Percentiles rank a stretch among this genome's conserved stretches.
Evolutionary conservation across 805 yeast genomes (phyloP).

Genomic region (Wickerhamiella parazyma): DNA sequence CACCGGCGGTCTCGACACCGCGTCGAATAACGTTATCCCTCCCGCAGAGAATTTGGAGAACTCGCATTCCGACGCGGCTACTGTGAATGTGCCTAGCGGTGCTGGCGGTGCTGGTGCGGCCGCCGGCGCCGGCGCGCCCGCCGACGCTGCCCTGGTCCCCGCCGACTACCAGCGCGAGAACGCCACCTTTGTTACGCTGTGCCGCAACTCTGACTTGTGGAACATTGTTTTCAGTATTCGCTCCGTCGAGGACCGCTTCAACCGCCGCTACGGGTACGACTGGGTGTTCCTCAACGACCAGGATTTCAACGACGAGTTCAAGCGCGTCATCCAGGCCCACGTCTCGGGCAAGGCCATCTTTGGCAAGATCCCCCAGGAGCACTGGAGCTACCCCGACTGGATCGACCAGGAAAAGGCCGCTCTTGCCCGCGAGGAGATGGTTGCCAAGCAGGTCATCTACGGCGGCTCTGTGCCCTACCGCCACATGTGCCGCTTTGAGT

Average conservation of each 20-base stretch:
- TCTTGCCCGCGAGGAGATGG: conserved; percentile 44
- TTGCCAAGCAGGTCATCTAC: conserved; percentile 43
- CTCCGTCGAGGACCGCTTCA: conserved; percentile 67
- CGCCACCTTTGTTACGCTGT: conserved; percentile 43
- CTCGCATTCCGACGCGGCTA: conserved; percentile 2
- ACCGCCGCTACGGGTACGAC: conserved; percentile 61
- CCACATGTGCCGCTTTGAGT: conserved; percentile 82
- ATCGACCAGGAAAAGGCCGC: conserved; percentile 65
- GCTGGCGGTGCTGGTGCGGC: background rate
- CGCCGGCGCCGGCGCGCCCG: conserved; percentile 4
- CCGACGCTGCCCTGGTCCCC: conserved; percentile 7
- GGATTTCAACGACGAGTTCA: conserved; percentile 61
- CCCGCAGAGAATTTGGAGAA: conserved; percentile 10
- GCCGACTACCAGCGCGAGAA: conserved; percentile 20
- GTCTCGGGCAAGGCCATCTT: conserved; percentile 58
- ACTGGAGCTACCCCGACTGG: conserved; percentile 79
- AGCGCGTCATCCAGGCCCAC: conserved; percentile 35
- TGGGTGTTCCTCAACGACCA: conserved; percentile 88
- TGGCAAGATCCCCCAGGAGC: conserved; percentile 60
- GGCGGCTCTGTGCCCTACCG: conserved; percentile 67
- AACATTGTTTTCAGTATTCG: conserved; percentile 50
- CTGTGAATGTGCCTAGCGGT: background rate
- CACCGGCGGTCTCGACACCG: conserved; percentile 13
- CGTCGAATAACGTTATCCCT: background rate
- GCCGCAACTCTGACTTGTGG: conserved; percentile 52